Conservation (phyloP, 2,329 filamentous ascomycete species). For the Elsinoe batatas region DNA sequence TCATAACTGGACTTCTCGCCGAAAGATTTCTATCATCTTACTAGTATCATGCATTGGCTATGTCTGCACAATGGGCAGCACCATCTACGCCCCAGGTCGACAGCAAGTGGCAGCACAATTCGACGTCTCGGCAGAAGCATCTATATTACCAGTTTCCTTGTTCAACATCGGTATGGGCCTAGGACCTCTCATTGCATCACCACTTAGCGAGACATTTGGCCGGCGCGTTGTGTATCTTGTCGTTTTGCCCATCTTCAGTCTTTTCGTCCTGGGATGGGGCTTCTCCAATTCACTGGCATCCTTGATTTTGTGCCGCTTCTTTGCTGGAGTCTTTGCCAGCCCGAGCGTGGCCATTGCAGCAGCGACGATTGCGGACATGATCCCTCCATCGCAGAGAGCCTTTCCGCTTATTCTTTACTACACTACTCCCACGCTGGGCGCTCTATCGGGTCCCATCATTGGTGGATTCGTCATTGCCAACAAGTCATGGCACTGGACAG, state of each 20-base stretch:
- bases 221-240: slow-evolving; percentile 45
- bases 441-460: slow-evolving; percentile 37
- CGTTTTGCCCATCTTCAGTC: slow-evolving; percentile 38
- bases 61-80: slow-evolving; percentile 11
- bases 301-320: slow-evolving; percentile 42
- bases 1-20: slow-evolving; percentile 1
- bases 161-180: slow-evolving; percentile 52
- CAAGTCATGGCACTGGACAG: slow-evolving; percentile 29
- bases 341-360: slow-evolving; percentile 44
- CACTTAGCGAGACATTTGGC: slow-evolving; percentile 49
- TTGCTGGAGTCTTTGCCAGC: slow-evolving; percentile 44
- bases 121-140: slow-evolving; percentile 43
- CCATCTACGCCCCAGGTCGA: slow-evolving; percentile 9
- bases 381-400: slow-evolving; percentile 1
- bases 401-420: slow-evolving; percentile 11
- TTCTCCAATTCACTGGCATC: slow-evolving; percentile 30
- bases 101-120: slow-evolving; percentile 29
- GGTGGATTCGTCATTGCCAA: slow-evolving; percentile 24
- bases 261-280: slow-evolving; percentile 34
- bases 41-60: slow-evolving; percentile 11
- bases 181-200: slow-evolving; percentile 51
- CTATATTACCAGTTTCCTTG: slow-evolving; percentile 48
- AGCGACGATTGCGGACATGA: slow-evolving; percentile 10
- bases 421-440: slow-evolving; percentile 41
- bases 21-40: slow-evolving; percentile 1